These are phyloP conservation scores for Fusarium xylarioides DNA, from an alignment of 2,329 filamentous ascomycete species.

Conservation along the genomic window DNA sequence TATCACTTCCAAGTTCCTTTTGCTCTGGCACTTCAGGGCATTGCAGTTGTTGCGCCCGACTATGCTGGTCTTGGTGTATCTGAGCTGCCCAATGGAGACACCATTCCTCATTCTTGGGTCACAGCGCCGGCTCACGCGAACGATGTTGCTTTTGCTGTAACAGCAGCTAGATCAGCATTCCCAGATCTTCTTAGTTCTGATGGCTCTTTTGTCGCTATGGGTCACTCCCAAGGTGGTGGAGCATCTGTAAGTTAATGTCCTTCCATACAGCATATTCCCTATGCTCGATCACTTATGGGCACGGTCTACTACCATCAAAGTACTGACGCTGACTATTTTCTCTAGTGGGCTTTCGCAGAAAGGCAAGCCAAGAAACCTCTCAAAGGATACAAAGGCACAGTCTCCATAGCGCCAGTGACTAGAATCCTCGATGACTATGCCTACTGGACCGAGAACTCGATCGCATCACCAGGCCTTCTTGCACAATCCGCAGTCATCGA, in stretches of 20 bases:
- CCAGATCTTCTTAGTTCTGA: background rate
- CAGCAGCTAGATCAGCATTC: conserved; percentile 18
- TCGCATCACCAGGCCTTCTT: background rate
- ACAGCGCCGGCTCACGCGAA: conserved; percentile 25
- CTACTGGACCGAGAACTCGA: conserved; percentile 4
- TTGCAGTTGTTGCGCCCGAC: conserved; percentile 26
- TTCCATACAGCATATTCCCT: background rate
- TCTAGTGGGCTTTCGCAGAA: conserved; percentile 23
- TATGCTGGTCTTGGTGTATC: conserved; percentile 26
- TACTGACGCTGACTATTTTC: background rate
- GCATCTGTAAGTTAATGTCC: background rate
- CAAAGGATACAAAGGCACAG: conserved; percentile 19
- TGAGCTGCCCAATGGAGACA: conserved; percentile 11
- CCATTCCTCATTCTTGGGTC: conserved; percentile 19
- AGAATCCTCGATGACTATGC: conserved; percentile 15
- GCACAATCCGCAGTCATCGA: conserved; percentile 8
- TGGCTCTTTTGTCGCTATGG: background rate
- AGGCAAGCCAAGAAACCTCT: conserved; percentile 21
- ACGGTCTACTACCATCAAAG: too few relatives aligned
- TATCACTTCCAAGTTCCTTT: conserved; percentile 32
- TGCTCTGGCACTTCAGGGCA: conserved; percentile 21
- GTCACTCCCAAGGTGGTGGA: background rate
- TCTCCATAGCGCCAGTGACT: conserved; percentile 22
- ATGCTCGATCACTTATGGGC: background rate
- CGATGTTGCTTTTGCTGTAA: conserved; percentile 23